Conservation (phyloP, 495 filamentous ascomycete species). For the Podospora pseudoanserina region DNA sequence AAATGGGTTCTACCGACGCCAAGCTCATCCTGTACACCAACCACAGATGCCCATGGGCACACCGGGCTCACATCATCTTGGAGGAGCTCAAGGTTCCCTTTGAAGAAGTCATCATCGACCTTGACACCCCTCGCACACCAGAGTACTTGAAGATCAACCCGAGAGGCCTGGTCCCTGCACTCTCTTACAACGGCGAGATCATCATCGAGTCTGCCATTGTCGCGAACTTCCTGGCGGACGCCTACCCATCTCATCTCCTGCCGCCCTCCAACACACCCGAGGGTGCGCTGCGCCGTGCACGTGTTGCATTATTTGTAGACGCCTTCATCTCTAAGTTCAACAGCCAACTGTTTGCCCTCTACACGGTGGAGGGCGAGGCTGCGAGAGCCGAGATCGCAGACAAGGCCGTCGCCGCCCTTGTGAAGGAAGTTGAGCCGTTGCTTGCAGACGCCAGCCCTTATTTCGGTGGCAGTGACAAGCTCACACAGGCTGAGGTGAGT, state of each 20-base stretch:
- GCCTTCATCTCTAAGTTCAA: slow-evolving; percentile 64
- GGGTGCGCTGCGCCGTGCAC: slow-evolving; percentile 56
- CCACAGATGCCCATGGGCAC: slow-evolving; percentile 74
- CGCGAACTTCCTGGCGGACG: slow-evolving; percentile 65
- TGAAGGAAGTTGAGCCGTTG: slow-evolving; percentile 73
- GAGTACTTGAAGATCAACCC: slow-evolving; percentile 87
- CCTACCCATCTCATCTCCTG: slow-evolving; percentile 48
- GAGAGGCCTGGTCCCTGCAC: slow-evolving; percentile 71
- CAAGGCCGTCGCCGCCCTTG: slow-evolving; percentile 50
- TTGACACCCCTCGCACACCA: slow-evolving; percentile 66
- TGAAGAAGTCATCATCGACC: slow-evolving; percentile 77
- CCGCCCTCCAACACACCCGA: slow-evolving; percentile 43
- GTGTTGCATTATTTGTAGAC: slow-evolving; percentile 73
- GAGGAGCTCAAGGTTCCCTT: slow-evolving; percentile 68
- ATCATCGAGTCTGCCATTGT: slow-evolving; percentile 72
- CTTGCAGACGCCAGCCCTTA: slow-evolving; percentile 65
- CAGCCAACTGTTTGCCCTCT: slow-evolving; percentile 40
- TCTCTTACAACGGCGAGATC: slow-evolving; percentile 68
- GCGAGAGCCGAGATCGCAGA: slow-evolving; percentile 37
- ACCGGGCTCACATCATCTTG: slow-evolving; percentile 75
- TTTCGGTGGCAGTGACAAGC: slow-evolving; percentile 72
- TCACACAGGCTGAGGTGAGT: slow-evolving; percentile 75
- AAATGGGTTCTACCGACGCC: slow-evolving; percentile 33
- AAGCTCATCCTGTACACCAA: slow-evolving; percentile 67
- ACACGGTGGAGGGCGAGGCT: slow-evolving; percentile 39